Evolutionary conservation across 768 basidiomycete species (phyloP).

Genomic region (Boletus patriciae): DNA sequence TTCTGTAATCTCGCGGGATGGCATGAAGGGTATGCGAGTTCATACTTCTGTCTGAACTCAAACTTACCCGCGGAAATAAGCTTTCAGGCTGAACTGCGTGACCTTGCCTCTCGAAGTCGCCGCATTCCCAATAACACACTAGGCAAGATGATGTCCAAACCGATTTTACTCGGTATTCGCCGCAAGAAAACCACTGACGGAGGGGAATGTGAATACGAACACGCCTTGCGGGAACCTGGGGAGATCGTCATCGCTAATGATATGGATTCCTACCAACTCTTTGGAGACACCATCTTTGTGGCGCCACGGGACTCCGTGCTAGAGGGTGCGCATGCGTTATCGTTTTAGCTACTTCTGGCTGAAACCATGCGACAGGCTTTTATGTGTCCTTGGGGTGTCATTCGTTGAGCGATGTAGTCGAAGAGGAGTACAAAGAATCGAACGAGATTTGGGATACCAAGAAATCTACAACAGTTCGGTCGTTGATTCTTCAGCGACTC

Average conservation of each 20-base stretch:
- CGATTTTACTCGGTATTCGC: conserved; percentile 71
- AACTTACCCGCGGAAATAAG: conserved; percentile 35
- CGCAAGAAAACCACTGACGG: conserved; percentile 38
- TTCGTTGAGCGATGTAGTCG: conserved; percentile 32
- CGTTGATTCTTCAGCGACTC: conserved; percentile 73
- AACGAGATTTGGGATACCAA: conserved; percentile 48
- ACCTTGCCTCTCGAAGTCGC: conserved; percentile 68
- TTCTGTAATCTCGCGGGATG: conserved; percentile 70
- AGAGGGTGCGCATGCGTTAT: conserved; percentile 52
- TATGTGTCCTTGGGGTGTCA: conserved; percentile 71
- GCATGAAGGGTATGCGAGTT: conserved; percentile 53
- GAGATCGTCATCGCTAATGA: conserved; percentile 84
- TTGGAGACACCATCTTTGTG: conserved; percentile 66
- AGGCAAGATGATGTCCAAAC: conserved; percentile 60
- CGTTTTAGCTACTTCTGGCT: background rate
- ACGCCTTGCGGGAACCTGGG: conserved; percentile 50
- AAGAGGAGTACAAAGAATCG: conserved; percentile 66
- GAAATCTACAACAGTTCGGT: conserved; percentile 47
- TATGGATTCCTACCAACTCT: conserved; percentile 68
- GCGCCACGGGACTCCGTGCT: conserved; percentile 82
- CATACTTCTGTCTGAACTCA: background rate
- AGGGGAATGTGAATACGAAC: no score
- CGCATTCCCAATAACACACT: conserved; percentile 49
- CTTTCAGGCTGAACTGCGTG: conserved; percentile 75
- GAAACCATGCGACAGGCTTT: conserved; percentile 45